Conservation (phyloP, 495 filamentous ascomycete genomes). For the Hypoxylon lenormandii region DNA sequence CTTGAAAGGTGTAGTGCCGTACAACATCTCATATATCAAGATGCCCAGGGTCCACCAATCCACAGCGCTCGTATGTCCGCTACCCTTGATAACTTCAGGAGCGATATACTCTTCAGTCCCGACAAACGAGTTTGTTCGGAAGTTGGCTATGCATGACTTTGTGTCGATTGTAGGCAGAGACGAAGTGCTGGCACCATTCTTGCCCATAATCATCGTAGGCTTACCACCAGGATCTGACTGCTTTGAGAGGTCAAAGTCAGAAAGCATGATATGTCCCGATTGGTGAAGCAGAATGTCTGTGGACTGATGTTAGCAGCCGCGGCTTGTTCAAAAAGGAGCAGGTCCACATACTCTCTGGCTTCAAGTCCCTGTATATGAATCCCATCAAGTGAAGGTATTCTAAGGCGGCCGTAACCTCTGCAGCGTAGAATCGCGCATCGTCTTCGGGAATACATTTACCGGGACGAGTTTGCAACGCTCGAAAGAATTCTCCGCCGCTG, state of each 20-base stretch:
- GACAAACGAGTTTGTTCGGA: conserved; percentile 97
- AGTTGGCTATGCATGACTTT: conserved; percentile 97
- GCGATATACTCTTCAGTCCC: conserved; percentile 99
- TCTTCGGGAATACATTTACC: conserved; percentile 98
- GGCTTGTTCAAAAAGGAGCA: not conserved
- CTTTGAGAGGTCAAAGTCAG: conserved; percentile 97
- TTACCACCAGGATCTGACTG: conserved; percentile 96
- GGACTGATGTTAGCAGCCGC: conserved; percentile 2
- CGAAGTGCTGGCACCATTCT: conserved; percentile 79
- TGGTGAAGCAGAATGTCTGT: conserved; percentile 96
- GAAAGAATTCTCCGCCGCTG: conserved; percentile 97
- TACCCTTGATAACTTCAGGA: conserved; percentile 97
- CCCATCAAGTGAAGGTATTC: conserved; percentile 99
- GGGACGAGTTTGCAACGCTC: conserved; percentile 93
- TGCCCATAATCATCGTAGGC: conserved; percentile 94
- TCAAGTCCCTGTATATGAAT: conserved; percentile 97
- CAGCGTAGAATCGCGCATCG: conserved; percentile 96
- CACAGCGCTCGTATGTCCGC: conserved; percentile 96
- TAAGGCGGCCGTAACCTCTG: conserved; percentile 95
- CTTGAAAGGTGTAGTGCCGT: conserved; percentile 98
- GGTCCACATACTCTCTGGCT: conserved; percentile 86
- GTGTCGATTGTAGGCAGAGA: conserved; percentile 95
- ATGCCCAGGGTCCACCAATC: conserved; percentile 99
- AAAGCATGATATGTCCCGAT: conserved; percentile 99
- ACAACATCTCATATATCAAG: conserved; percentile 98